phyloP scores from a whole-genome alignment of 208 protist genomes.

The Paratrypanosoma confusum region DNA sequence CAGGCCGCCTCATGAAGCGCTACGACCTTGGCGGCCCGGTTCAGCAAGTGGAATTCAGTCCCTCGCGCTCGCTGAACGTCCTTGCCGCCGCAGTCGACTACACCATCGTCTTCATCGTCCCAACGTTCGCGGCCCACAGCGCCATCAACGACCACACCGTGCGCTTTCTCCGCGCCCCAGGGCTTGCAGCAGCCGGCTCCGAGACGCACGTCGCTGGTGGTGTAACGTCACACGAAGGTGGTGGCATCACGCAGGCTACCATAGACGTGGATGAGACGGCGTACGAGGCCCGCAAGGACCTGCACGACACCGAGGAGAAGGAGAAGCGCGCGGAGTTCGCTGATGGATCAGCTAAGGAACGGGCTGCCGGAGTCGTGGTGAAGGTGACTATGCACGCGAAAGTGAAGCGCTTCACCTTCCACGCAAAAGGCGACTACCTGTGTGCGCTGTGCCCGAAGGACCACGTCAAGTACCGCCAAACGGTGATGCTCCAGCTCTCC shows the following conservation, averaged over 20 bases:
- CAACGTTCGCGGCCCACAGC: conserved; percentile 67
- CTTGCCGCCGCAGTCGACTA: conserved; percentile 84
- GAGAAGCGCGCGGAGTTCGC: conserved; percentile 86
- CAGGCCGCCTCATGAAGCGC: conserved; percentile 90
- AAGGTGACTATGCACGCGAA: conserved; percentile 85
- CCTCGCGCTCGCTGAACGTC: conserved; percentile 79
- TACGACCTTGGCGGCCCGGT: conserved; percentile 84
- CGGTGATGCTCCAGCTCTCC: conserved; percentile 88
- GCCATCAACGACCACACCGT: conserved; percentile 82
- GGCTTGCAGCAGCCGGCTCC: conserved; percentile 21
- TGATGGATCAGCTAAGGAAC: conserved; percentile 58
- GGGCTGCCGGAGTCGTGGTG: conserved; percentile 72
- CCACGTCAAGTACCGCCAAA: conserved; percentile 89
- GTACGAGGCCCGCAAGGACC: conserved; percentile 51
- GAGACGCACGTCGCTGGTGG: conserved; percentile 18
- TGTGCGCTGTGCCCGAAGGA: conserved; percentile 88
- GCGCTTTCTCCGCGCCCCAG: conserved; percentile 71
- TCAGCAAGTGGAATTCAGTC: conserved; percentile 93
- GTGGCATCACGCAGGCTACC: conserved; percentile 67
- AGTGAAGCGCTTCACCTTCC: conserved; percentile 84
- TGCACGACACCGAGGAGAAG: conserved; percentile 75
- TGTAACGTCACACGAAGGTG: conserved; percentile 52
- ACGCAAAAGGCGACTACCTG: conserved; percentile 84
- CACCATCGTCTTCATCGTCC: conserved; percentile 82
- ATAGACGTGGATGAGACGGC: conserved; percentile 73